Evolutionary conservation across 768 basidiomycete species (phyloP), one percentile per base, ranked within the genome.

Genomic region (Macrolepiota dolichaula): DNA sequence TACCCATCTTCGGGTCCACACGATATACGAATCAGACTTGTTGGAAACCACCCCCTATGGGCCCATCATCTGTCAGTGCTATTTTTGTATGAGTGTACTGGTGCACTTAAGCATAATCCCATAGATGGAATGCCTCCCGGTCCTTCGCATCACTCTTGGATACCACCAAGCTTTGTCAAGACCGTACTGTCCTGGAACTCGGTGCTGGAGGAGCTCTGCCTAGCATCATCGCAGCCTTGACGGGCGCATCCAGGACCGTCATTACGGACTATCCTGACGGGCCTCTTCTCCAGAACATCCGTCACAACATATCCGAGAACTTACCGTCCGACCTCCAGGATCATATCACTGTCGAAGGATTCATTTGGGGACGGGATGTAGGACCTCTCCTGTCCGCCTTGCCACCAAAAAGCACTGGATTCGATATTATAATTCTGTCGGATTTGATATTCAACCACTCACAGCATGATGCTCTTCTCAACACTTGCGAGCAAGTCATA

Each of bases 361-460:
- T 92, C 69, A 84, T 89, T 6, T 96, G 94, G 94, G 94, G 94
- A 0, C 79, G 79, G 12, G 67, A 83, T 0, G 77, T 86, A 3
- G 61, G 74, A 9, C 71, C 77, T 0, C 73, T 91, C 6, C 65
- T 87, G 1, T 71, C 72, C 9, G 53, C 69, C 5, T 66, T 76
- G 9, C 65, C 68, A 54, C 7, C 51, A 13, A 51, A 22, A 63
- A 63, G 25, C 42, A 65, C 2, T 73, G 52, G 75, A 32, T 98
- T 92, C 67, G 86, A 96, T 67, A 68, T 96, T 22, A 81, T 98
- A 57, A 86, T 98, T 62, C 79, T 98, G 59, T 96, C 94, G 1
- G 96, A 98, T 74, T 84, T 98, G 36, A 84, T 98, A 36, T 97
- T 96, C 74, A 97, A 96, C 66, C 95, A 96, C 66, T 94, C 94